Conservation (phyloP, 2,329 filamentous ascomycete genomes). For the Fusarium udum region DNA sequence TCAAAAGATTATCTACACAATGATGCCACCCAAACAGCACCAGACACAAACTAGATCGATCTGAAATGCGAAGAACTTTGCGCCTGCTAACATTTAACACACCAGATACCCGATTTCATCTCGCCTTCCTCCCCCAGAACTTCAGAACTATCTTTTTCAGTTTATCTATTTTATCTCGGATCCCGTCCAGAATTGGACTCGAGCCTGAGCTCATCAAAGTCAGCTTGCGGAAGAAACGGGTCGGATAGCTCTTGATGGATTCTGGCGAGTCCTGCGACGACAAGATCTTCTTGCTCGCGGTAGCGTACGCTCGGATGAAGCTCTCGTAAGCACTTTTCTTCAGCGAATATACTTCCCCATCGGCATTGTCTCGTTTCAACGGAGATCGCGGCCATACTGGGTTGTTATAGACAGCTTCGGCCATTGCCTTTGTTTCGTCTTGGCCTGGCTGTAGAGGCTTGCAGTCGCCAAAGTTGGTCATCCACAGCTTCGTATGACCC, state of each 20-base stretch:
- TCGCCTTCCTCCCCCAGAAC: background rate
- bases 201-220: fast-evolving
- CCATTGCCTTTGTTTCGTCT: background rate
- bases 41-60: background rate
- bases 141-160: background rate
- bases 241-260: background rate
- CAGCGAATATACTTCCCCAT: background rate
- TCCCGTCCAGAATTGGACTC: background rate
- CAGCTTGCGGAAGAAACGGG: background rate
- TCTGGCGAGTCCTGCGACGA: background rate
- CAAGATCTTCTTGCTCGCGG: background rate
- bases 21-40: background rate
- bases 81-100: background rate
- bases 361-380: background rate
- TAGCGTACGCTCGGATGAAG: background rate
- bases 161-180: background rate
- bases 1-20: slow-evolving; percentile 7
- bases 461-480: slow-evolving; percentile 39
- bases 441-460: background rate
- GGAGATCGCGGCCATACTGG: slow-evolving; percentile 23
- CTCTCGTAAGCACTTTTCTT: background rate
- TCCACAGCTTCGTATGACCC: slow-evolving; percentile 25
- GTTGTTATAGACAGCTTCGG: background rate
- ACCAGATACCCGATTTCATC: background rate
- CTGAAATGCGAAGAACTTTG: background rate